Evolutionary conservation across 768 basidiomycete species (phyloP).

Genomic region (Megacollybia marginata): DNA sequence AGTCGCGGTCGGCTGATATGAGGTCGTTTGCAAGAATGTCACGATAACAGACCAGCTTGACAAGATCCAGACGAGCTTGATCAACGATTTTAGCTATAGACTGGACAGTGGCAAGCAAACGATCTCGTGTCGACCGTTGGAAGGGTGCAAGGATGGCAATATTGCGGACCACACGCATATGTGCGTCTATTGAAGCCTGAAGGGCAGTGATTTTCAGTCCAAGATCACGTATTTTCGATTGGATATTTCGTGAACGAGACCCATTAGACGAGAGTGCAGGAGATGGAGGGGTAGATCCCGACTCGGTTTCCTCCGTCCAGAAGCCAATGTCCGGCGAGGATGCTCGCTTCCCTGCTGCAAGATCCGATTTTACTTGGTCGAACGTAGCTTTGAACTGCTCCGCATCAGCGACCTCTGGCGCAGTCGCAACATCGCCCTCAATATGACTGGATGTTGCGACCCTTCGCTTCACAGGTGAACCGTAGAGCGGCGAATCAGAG

Average conservation of each 20-base stretch:
- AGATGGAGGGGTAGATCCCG: slow-evolving; percentile 2
- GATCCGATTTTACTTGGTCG: slow-evolving; percentile 78
- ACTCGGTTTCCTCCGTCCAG: neutral
- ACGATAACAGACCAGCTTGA: slow-evolving; percentile 68
- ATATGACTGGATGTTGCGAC: slow-evolving; percentile 24
- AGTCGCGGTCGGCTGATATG: slow-evolving; percentile 58
- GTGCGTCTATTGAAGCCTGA: slow-evolving; percentile 54
- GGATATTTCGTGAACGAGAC: slow-evolving; percentile 53
- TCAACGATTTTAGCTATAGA: slow-evolving; percentile 58
- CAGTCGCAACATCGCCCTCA: slow-evolving; percentile 37
- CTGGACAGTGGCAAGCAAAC: slow-evolving; percentile 56
- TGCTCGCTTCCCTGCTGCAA: slow-evolving; percentile 46
- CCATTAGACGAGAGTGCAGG: slow-evolving; percentile 13
- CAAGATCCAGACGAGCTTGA: slow-evolving; percentile 63
- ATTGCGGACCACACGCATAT: slow-evolving; percentile 72
- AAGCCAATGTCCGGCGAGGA: slow-evolving; percentile 12
- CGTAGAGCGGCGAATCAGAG: slow-evolving; percentile 13
- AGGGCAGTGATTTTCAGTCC: slow-evolving; percentile 47
- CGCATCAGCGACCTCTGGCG: slow-evolving; percentile 51
- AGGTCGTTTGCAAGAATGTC: slow-evolving; percentile 71
- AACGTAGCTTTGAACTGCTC: slow-evolving; percentile 78
- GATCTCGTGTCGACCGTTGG: slow-evolving; percentile 74
- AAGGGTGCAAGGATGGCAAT: slow-evolving; percentile 85
- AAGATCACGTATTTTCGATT: slow-evolving; percentile 57
- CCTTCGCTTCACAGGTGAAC: slow-evolving; percentile 17